Evolutionary conservation across 495 filamentous ascomycete genomes (phyloP), one percentile per base, ranked within the genome.

Genomic region (Penicillium tannophilum): DNA sequence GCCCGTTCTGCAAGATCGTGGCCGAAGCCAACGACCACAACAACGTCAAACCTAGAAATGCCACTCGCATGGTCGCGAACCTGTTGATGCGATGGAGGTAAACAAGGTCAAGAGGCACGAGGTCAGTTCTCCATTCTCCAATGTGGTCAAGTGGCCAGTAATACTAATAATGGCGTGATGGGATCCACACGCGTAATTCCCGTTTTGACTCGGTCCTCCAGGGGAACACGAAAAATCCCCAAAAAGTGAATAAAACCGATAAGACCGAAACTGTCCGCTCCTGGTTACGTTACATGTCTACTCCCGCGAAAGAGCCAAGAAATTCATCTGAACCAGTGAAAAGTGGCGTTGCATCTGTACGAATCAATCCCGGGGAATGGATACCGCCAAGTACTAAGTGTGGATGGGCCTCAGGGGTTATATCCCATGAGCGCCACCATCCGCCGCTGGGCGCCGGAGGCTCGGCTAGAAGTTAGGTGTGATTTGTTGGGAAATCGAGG

Each of bases 1-100:
- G 86, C 16, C 84, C 86, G 69, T 89, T 89, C 56, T 89, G 77
- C 20, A 87, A 70, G 63, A 89, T 88, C 12, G 80, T 86, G 14
- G 72, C 72, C 26, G 64, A 58, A 36, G 59, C 64, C 31, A 62
- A 19, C 1, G 63, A 60, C 65, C 63, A 68, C 7, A 71, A 48
- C 2, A 60, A 46, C 10, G 51, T 24, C 17, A 59, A 50, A 6
- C 51, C 39, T n/a, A 56, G 42, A 52, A 47, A 42, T 55, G 42
- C 50, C 20, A 69, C 14, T 41, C 63, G 49, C 66, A 69, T 69
- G 35, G 12, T 68, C 26, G 16, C 3, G 16, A 41, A 17, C 39
- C 44, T 16, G 44, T 55, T 42, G 33, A 42, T 39, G 35, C 31
- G 26, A 35, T 63, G 49, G n/a, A 33, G 26, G 44, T 23, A 41